phyloP scores from a whole-genome alignment of 805 yeast species.

The Candida qinlingensis region DNA sequence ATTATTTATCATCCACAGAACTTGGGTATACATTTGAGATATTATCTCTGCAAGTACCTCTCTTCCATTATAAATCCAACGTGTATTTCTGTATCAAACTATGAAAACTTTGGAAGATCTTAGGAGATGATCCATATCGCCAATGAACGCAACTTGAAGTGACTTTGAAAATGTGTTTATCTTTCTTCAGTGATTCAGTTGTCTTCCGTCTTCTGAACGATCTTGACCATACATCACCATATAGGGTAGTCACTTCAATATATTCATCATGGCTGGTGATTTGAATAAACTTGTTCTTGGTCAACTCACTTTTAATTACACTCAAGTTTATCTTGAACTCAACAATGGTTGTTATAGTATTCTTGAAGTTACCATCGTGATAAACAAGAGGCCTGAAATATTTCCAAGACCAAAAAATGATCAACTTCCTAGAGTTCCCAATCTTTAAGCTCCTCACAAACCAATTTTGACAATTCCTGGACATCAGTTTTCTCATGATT shows the following conservation, averaged over 20 bases:
- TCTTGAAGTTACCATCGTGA: slow-evolving; percentile 3
- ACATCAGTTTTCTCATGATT: slow-evolving; percentile 6
- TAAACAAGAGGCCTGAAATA: slow-evolving; percentile 11
- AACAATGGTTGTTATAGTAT: slow-evolving; percentile 9
- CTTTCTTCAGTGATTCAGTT: not conserved
- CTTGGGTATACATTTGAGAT: too few species aligned
- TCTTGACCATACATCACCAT: slow-evolving; percentile 25
- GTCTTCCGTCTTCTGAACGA: slow-evolving; percentile 16
- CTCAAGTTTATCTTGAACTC: slow-evolving; percentile 13
- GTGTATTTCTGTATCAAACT: slow-evolving; percentile 9
- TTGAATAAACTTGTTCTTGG: not conserved
- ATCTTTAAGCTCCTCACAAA: slow-evolving; percentile 16
- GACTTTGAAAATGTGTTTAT: slow-evolving; percentile 11
- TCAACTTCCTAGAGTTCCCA: slow-evolving; percentile 23
- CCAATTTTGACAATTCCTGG: slow-evolving; percentile 9
- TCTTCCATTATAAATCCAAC: not conserved
- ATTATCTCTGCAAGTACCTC: too few species aligned
- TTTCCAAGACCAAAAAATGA: slow-evolving; percentile 23
- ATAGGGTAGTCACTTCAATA: not conserved
- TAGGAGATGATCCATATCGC: slow-evolving; percentile 12
- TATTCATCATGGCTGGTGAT: not conserved
- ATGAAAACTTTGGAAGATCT: slow-evolving; percentile 21
- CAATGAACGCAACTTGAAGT: slow-evolving; percentile 12
- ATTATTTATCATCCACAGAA: too few species aligned
- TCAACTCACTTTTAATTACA: not conserved